phyloP scores from a whole-genome alignment of 192 early-diverging fungal species.

The Rhizophagus clarus region DNA sequence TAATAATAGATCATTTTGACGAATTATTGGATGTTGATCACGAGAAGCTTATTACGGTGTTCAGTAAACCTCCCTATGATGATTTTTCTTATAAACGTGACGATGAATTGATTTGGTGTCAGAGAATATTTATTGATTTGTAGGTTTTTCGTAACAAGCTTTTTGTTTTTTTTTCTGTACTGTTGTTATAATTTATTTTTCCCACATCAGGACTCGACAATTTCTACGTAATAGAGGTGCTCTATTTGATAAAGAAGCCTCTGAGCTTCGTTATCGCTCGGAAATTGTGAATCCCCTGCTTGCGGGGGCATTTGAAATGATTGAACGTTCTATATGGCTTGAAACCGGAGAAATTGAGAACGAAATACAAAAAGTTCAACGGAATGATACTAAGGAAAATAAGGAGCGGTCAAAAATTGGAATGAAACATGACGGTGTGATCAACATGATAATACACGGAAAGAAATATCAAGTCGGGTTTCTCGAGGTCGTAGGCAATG shows the following conservation, averaged over 20 bases:
- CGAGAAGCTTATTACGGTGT: too few relatives aligned
- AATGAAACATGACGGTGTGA: too few relatives aligned
- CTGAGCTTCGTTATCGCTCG: slow-evolving; percentile 6
- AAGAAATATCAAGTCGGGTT: too few relatives aligned
- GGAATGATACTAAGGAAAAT: too few relatives aligned
- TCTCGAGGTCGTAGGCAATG: too few relatives aligned
- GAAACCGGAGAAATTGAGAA: slow-evolving; percentile 25
- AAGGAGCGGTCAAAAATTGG: too few relatives aligned
- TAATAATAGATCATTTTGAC: too few relatives aligned
- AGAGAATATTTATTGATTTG: slow-evolving; percentile 25
- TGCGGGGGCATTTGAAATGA: slow-evolving; percentile 15
- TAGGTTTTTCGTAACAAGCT: slow-evolving; percentile 23
- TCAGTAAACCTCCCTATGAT: too few relatives aligned
- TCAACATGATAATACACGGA: too few relatives aligned
- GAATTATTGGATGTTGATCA: too few relatives aligned
- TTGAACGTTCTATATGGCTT: slow-evolving; percentile 27
- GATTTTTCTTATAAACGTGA: slow-evolving; percentile 21
- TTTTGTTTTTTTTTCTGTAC: background rate
- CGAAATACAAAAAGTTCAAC: too few relatives aligned
- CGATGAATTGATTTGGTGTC: slow-evolving; percentile 25
- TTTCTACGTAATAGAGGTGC: slow-evolving; percentile 22
- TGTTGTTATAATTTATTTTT: slow-evolving; percentile 29
- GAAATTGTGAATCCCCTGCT: slow-evolving; percentile 26
- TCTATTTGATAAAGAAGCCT: slow-evolving; percentile 26
- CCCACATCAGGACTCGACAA: slow-evolving; percentile 7